Evolutionary conservation across 192 early-diverging fungal species (phyloP), one percentile per base, ranked within the genome.

Genomic region (Podochytrium sp.): DNA sequence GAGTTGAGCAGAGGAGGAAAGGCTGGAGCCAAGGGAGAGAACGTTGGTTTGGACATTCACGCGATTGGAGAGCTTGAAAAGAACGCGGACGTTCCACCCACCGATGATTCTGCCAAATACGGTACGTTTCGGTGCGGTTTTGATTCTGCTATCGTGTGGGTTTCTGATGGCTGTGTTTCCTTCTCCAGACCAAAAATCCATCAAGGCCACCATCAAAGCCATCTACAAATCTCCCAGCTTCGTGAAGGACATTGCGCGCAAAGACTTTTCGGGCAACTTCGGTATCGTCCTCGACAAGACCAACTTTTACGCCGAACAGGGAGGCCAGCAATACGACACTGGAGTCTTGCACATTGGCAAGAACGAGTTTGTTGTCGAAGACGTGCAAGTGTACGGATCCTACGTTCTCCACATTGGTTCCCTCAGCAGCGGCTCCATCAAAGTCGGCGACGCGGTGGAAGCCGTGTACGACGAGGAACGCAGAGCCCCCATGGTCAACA

Each of bases 231-330:
- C 88, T 38, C 84, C 83, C n/a, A 63, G 79, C 38, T 80, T 79
- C 49, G 86, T 86, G 5, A 72, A 76, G 38, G 56, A 49, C 20
- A 74, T 82, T 14, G 43, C 84, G 51, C 83, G 88, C 6, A 82
- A 85, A 1, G 77, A 82, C n/a, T 84, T 85, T 59, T 81, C 88
- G 14, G 81, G 81, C 50, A 81, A 84, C 5, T 92, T 98, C 71
- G 97, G 97, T 55, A 86, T 99, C 32, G 77, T 99, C 32, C 87
- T 97, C 66, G 95, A 99, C 85, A 86, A 90, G 74, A 97, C 97
- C 61, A 96, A 96, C 90, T 96, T 99, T 75, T 99, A 99, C 73
- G 95, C 97, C 29, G 97, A 98, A 82, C 90, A 91, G 71, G 97
- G 97, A 82, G 97, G 97, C 25, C 97, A 99, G 80, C 89, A 92